phyloP scores from a whole-genome alignment of 1,139 yeast genomes.

The Pichia sp. region DNA sequence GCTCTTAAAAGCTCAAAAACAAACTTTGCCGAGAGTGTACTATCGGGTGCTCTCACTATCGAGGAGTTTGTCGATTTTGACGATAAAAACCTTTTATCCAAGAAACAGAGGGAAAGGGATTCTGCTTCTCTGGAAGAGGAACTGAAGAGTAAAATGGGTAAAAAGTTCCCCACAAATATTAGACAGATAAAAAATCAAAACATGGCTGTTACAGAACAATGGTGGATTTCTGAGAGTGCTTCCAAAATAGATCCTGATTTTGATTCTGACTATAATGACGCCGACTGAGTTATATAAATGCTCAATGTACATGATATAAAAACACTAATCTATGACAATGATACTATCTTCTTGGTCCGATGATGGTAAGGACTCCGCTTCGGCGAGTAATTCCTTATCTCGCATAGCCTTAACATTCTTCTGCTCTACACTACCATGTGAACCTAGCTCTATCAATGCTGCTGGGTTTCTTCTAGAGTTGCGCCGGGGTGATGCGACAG shows the following conservation, averaged over 20 bases:
- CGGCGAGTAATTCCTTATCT: constrained; percentile 1
- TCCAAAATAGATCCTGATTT: constrained; percentile 39
- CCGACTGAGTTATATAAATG: neutral
- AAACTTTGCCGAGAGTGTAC: constrained; percentile 21
- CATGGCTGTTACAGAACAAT: constrained; percentile 33
- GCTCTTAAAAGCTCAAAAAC: constrained; percentile 26
- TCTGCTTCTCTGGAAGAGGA: constrained; percentile 23
- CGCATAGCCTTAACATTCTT: constrained; percentile 4
- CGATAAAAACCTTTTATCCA: constrained; percentile 25
- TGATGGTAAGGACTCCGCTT: constrained; percentile 1
- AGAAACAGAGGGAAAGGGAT: constrained; percentile 23
- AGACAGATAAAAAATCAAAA: constrained; percentile 30
- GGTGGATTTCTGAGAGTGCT: constrained; percentile 41
- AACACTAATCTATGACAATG: constrained; percentile 5
- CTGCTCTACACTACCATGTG: constrained; percentile 9
- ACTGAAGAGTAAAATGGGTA: constrained; percentile 24
- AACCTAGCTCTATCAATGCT: constrained; percentile 12
- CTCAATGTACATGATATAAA: neutral
- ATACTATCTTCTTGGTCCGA: constrained; percentile 3
- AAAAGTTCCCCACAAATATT: constrained; percentile 27
- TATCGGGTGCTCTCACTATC: constrained; percentile 18
- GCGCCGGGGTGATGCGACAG: no score
- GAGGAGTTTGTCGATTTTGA: constrained; percentile 16
- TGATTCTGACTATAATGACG: constrained; percentile 19
- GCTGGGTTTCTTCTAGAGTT: neutral